Conservation (phyloP, 805 yeast genomes). For the Metschnikowia dekortorum region DNA sequence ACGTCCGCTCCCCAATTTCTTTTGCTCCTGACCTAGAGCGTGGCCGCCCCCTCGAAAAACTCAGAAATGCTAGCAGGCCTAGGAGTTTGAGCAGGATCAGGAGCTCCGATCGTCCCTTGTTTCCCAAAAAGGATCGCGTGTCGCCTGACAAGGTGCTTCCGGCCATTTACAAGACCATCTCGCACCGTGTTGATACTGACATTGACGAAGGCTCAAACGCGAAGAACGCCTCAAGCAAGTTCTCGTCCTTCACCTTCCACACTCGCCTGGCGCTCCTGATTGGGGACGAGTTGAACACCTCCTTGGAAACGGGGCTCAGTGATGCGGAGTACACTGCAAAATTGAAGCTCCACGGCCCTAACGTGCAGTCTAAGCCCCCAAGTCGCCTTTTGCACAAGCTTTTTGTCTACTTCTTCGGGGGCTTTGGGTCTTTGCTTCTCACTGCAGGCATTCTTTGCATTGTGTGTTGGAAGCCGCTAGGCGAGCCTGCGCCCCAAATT, state of each 20-base stretch:
- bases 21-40: conserved; percentile 3
- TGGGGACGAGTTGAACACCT: conserved; percentile 20
- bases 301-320: conserved; percentile 21
- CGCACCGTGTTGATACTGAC: conserved; percentile 22
- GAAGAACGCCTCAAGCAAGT: conserved; percentile 13
- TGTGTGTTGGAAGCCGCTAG: conserved; percentile 45
- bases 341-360: conserved; percentile 27
- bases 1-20: background rate
- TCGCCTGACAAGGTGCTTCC: conserved; percentile 31
- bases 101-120: background rate
- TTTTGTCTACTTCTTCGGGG: conserved; percentile 43
- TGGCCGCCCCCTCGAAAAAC: background rate
- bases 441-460: conserved; percentile 40
- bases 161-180: conserved; percentile 33
- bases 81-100: background rate
- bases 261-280: conserved; percentile 21
- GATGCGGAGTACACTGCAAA: conserved; percentile 10
- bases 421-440: conserved; percentile 42
- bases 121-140: conserved; percentile 10
- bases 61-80: background rate
- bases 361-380: conserved; percentile 37
- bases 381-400: conserved; percentile 28
- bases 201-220: conserved; percentile 3
- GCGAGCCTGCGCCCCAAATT: conserved; percentile 39
- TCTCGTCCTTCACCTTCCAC: conserved; percentile 29